phyloP scores from a whole-genome alignment of 2,329 filamentous ascomycete species.

The Epichloe gansuensis region DNA sequence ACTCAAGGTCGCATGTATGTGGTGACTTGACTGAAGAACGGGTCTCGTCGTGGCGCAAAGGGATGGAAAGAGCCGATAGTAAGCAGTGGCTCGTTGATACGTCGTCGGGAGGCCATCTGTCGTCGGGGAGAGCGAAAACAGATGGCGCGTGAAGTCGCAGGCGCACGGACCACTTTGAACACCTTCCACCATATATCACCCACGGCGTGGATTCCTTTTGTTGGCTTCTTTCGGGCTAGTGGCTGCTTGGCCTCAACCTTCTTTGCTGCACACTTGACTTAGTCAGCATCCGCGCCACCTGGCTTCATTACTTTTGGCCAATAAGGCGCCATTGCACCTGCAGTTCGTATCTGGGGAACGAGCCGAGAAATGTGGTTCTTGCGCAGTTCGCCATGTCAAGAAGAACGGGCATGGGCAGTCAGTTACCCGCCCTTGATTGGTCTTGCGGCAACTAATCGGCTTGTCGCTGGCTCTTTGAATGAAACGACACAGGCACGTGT shows the following conservation, averaged over 20 bases:
- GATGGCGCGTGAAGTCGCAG: constrained; percentile 28
- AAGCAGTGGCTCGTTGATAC: constrained; percentile 22
- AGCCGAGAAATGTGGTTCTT: constrained; percentile 2
- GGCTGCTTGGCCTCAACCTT: constrained; percentile 1
- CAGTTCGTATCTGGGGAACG: constrained; percentile 4
- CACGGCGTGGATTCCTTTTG: neutral
- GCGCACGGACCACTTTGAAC: constrained; percentile 10
- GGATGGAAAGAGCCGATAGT: constrained; percentile 15
- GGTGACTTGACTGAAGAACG: constrained; percentile 10
- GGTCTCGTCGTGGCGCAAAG: constrained; percentile 13
- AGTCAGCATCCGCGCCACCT: constrained; percentile 6
- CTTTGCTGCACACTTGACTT: neutral
- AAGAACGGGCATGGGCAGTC: neutral
- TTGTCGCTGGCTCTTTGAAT: too few relatives aligned
- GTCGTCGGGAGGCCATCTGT: constrained; percentile 20
- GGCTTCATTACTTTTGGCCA: constrained; percentile 1
- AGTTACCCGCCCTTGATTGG: neutral
- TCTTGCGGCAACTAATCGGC: neutral
- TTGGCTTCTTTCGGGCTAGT: constrained; percentile 1
- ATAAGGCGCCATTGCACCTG: neutral
- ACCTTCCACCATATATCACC: neutral
- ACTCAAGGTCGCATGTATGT: constrained; percentile 10
- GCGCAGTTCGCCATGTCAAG: neutral
- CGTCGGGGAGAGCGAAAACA: constrained; percentile 22
- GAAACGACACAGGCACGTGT: too few relatives aligned